Base-by-base conservation (phyloP, 805 yeast species). In the Candida railenensis region DNA sequence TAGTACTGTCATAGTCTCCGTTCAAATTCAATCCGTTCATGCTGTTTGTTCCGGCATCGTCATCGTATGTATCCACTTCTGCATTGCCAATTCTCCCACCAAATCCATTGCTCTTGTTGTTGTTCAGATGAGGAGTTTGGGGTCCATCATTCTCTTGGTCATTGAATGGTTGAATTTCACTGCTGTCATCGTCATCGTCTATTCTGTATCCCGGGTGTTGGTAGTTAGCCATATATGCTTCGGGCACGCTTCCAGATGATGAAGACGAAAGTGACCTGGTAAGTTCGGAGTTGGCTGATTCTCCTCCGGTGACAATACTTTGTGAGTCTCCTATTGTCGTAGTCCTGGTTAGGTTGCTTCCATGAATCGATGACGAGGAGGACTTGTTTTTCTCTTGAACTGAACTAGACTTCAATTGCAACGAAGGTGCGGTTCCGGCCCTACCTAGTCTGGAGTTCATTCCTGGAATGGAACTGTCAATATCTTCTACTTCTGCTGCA, bases 401-500 rank as follows among this genome's bases (percentile, higher is more conserved):
- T 7, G 5, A 7, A 12, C n/a, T 14, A 12, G 18, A 11, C 9
- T 16, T 18, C 25, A 14, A 50, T 43, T 32, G 41, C 39, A 48
- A 37, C 18, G 71, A 63, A 4, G 55, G 57, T 19, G 37, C 21
- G 32, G 49, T 45, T 3, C 52, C 48, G 11, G 52, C 44, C 21
- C 50, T 43, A 3, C 49, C 49, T 19, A 49, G 34, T 15, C 42
- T 21, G 8, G 52, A 45, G 20, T 47, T 44, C 33, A 40, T 36
- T 3, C 53, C 49, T 8, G 48, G 37, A 14, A 43, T 22, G 16
- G 39, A 38, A 40, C 57, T 60, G 44, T 81, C 88, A 30, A 73
- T 79, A 45, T 85, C 89, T 51, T 84, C 91, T 33, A 86, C 83
- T 60, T 86, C 94, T 20, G 85, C 78, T 2, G 91, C 92, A 49